These are phyloP conservation scores for Fusarium lyarnte DNA, from an alignment of 2,329 filamentous ascomycete species.

Conservation along the genomic window DNA sequence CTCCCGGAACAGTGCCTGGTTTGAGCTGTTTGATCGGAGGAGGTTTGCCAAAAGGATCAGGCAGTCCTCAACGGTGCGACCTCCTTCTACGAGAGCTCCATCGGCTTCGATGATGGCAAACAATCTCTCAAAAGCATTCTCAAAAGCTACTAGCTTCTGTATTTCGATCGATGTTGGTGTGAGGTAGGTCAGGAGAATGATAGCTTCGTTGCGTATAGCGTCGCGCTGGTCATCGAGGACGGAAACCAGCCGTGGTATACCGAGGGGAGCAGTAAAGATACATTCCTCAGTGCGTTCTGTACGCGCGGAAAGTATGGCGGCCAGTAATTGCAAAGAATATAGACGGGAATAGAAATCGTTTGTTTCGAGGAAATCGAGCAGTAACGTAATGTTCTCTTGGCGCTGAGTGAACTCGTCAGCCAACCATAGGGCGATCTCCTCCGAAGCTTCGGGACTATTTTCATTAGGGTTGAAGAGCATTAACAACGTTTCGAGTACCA, in stretches of 20 bases:
- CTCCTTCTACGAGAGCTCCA: slow-evolving; percentile 83
- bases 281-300: slow-evolving; percentile 95
- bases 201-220: slow-evolving; percentile 85
- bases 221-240: slow-evolving; percentile 87
- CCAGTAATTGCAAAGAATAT: slow-evolving; percentile 89
- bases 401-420: slow-evolving; percentile 98
- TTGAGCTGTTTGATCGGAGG: slow-evolving; percentile 85
- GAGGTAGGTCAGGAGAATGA: slow-evolving; percentile 87
- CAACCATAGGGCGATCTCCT: slow-evolving; percentile 95
- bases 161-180: slow-evolving; percentile 88
- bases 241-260: slow-evolving; percentile 85
- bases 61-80: slow-evolving; percentile 90
- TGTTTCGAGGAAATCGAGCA: slow-evolving; percentile 89
- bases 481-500: slow-evolving; percentile 92
- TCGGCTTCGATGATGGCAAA: slow-evolving; percentile 86
- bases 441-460: slow-evolving; percentile 87
- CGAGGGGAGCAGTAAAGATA: slow-evolving; percentile 86
- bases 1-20: slow-evolving; percentile 93
- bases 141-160: slow-evolving; percentile 94
- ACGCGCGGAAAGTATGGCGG: slow-evolving; percentile 84
- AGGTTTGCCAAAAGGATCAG: slow-evolving; percentile 91
- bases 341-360: slow-evolving; percentile 90
- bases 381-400: slow-evolving; percentile 93
- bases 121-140: slow-evolving; percentile 88
- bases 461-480: slow-evolving; percentile 84